These are phyloP conservation scores for Amniculicola lignicola DNA, from an alignment of 495 filamentous ascomycete genomes.

Conservation along the genomic window DNA sequence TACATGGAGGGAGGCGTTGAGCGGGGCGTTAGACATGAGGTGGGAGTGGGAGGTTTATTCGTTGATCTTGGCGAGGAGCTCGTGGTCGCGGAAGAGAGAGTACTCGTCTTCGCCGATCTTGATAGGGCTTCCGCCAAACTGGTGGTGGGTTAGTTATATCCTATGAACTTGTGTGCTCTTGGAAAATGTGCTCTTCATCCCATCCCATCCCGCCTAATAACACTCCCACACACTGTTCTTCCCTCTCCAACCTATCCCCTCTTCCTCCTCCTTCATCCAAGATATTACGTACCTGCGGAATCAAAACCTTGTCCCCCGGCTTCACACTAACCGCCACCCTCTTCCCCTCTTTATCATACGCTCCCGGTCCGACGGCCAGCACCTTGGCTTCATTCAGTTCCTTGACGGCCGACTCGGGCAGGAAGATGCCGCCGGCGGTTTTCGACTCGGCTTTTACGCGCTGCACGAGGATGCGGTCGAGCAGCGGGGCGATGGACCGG, in stretches of 20 bases:
- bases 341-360: conserved; percentile 80
- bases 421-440: conserved; percentile 93
- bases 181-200: conserved; percentile 33
- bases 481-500: conserved; percentile 90
- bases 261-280: conserved; percentile 2
- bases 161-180: conserved; percentile 22
- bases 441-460: conserved; percentile 95
- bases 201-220: conserved; percentile 5
- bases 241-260: conserved; percentile 4
- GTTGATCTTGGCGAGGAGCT: conserved; percentile 59
- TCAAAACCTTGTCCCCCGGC: conserved; percentile 88
- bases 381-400: conserved; percentile 97
- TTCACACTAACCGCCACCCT: conserved; percentile 74
- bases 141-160: too few relatives aligned
- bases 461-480: conserved; percentile 98
- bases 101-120: conserved; percentile 98
- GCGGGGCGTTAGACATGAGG: neutral
- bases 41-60: conserved; percentile 38
- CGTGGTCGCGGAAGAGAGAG: conserved; percentile 91
- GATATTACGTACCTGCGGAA: conserved; percentile 79
- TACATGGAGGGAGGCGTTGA: conserved; percentile 1
- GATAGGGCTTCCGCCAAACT: conserved; percentile 94
- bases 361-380: conserved; percentile 89
- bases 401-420: conserved; percentile 95
- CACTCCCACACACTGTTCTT: conserved; percentile 4